Base-by-base conservation (phyloP, 495 filamentous ascomycete genomes). In the Diplogelasinospora grovesii region DNA sequence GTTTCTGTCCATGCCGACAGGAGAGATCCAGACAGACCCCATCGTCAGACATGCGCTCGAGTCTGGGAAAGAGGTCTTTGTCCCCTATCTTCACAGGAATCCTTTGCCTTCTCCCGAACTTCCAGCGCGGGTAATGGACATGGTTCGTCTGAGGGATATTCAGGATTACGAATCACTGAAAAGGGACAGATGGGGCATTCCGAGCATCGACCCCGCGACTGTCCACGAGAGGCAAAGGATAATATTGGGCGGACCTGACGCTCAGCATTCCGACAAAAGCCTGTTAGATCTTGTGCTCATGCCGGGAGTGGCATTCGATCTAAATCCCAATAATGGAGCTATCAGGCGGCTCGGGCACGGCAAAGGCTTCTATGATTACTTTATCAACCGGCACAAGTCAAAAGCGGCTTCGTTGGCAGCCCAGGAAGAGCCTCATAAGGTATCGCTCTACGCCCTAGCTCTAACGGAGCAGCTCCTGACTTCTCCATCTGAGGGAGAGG, bases 291-390 rank as follows among this genome's bases (percentile, higher is more conserved):
- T 97, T 43, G 79, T 98, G 37, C 73, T 98, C 15, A 80, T 97
- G 80, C 92, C 92, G 2, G 92, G 92, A 10, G 84, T 97, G 61
- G 92, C 86, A 7, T 98, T 97, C 58, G 90, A 95, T 60, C 54
- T 65, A 9, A 71, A 69, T 22, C 62, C 68, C 22, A 40, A 57
- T 6, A 57, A 41, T 40, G 65, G 64, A 11, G 51, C 38, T 33
- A 77, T 90, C 39, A 74, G 81, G 48, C 71, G 92, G 55, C 69
- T 96, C 8, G 92, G 92, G 7, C 93, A 98, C 69, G 92, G 92
- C 37, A 95, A 86, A 69, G 92, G 93, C 31, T 98, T 89, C 63
- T 98, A 97, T 75, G 92, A 98, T 64, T 81, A 77, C 65, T 98
- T 93, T 61, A 63, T 98, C 57, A 71, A 80, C 43, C 76, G 79